These are phyloP conservation scores for Galeopsis tetrahit DNA, from an alignment of 257 asterid species.

Conservation along the genomic window DNA sequence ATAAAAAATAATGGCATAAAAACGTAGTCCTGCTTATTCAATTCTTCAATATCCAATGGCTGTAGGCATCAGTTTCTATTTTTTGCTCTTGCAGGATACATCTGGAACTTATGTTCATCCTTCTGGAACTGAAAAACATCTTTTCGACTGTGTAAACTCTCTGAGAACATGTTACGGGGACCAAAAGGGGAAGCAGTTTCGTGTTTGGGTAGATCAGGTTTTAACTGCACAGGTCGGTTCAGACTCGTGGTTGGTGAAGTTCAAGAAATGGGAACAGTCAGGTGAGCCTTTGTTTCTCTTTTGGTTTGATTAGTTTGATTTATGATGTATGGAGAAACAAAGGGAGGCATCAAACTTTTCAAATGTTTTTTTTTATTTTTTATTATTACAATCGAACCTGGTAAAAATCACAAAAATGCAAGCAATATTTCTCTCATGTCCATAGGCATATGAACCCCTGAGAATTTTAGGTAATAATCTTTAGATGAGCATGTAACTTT, in stretches of 20 bases:
- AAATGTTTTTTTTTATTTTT: too few relatives aligned
- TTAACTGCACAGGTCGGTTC: slow-evolving; percentile 66
- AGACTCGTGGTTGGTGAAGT: slow-evolving; percentile 80
- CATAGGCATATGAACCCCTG: background rate
- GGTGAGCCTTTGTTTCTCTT: slow-evolving; percentile 51
- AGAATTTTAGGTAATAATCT: background rate
- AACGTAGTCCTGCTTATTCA: slow-evolving; percentile 1
- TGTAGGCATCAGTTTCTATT: slow-evolving; percentile 20
- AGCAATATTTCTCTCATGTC: background rate
- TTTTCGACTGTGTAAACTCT: slow-evolving; percentile 58
- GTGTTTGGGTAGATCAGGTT: slow-evolving; percentile 95
- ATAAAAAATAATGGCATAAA: background rate
- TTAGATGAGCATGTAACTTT: background rate
- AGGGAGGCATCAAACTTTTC: background rate
- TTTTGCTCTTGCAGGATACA: slow-evolving; percentile 56
- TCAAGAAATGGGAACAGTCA: slow-evolving; percentile 89
- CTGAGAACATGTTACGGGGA: slow-evolving; percentile 64
- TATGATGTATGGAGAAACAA: background rate
- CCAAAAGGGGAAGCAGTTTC: slow-evolving; percentile 65
- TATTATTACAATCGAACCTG: background rate
- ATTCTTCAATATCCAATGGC: background rate
- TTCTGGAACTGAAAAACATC: slow-evolving; percentile 70
- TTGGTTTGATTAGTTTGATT: background rate
- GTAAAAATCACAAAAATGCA: background rate
- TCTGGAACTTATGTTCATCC: slow-evolving; percentile 75